phyloP scores from a whole-genome alignment of 169 alveolate genomes.

The Eimeria acervulina region DNA sequence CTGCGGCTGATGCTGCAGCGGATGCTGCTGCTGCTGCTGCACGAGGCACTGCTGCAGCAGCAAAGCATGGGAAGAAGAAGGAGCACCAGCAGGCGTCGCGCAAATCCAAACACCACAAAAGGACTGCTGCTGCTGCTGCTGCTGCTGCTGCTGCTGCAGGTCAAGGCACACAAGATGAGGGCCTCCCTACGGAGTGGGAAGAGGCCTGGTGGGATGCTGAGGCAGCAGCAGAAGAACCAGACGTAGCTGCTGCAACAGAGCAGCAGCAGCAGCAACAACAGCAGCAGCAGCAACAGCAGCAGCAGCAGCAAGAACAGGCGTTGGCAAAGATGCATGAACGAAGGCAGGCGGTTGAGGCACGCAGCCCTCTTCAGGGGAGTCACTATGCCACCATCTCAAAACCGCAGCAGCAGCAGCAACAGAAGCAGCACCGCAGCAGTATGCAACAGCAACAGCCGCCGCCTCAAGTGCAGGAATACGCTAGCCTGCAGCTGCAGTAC shows the following conservation, averaged over 20 bases:
- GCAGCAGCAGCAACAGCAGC: background rate
- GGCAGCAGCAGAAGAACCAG: constrained; percentile 20
- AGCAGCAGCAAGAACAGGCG: constrained; percentile 18
- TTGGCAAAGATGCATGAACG: background rate
- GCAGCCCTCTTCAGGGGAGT: constrained; percentile 10
- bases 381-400: background rate
- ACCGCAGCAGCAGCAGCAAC: constrained; percentile 19
- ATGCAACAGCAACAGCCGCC: constrained; percentile 11
- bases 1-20: background rate
- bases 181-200: background rate
- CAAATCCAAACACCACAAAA: background rate
- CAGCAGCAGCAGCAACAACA: constrained; percentile 16
- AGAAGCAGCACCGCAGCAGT: background rate
- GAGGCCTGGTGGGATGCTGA: constrained; percentile 18
- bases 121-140: constrained; percentile 1
- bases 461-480: background rate
- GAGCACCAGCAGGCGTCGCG: constrained; percentile 5
- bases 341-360: background rate
- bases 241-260: background rate
- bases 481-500: constrained; percentile 4
- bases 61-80: constrained; percentile 15
- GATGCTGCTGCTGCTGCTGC: constrained; percentile 7
- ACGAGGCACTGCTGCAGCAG: constrained; percentile 21
- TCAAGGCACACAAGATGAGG: background rate
- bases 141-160: constrained; percentile 13